Base-by-base conservation (phyloP, 2,329 filamentous ascomycete genomes). In the Dichotomopilus funicola region DNA sequence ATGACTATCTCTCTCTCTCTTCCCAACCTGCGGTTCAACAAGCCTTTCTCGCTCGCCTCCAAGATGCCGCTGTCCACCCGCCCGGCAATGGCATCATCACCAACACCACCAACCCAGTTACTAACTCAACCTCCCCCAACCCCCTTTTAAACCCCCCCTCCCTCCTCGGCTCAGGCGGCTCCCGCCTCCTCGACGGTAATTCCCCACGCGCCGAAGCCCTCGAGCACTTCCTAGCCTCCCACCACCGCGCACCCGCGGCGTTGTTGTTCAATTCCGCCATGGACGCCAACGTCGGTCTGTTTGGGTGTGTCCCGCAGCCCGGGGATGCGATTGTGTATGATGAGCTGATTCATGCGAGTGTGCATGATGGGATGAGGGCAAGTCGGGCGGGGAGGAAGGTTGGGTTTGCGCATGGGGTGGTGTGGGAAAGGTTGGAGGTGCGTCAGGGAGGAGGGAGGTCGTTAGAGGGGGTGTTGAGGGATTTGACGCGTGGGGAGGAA, bases 1-100 rank as follows among this genome's bases (percentile, higher is more conserved):
- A 91, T 68, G 82, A 81, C 54, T 87, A 94, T 67, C 89, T 95
- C 56, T 90, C 91, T 49, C 85, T 91, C 5, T 85, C 88, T 0
- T 67, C 66, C 2, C 67, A 72, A 37, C 65, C 70, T 0, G 67
- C 66, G 11, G 53, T 81, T 6, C 85, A 87, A 70, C 78, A 83
- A 65, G 85, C 81, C 6, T 91, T 85, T 66, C 75, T 92, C 13
- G 55, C 60, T 2, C 62, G 68, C 0, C 60, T 78, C 9, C 62
- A 60, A 57, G 2, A 53, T 62, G 53, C 53, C 5, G 11, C 46
- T 6, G 19, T 27, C 19, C 19, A 27, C 19, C 19, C 19, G 19
- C 19, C 2, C 19, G 19, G n/a, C n/a, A n/a, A n/a, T n/a, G n/a
- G n/a, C n/a, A n/a, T n/a, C n/a, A n/a, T n/a, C n/a, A n/a, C 19